phyloP scores from a whole-genome alignment of 2,329 filamentous ascomycete genomes.

The Botrytis squamosa region DNA sequence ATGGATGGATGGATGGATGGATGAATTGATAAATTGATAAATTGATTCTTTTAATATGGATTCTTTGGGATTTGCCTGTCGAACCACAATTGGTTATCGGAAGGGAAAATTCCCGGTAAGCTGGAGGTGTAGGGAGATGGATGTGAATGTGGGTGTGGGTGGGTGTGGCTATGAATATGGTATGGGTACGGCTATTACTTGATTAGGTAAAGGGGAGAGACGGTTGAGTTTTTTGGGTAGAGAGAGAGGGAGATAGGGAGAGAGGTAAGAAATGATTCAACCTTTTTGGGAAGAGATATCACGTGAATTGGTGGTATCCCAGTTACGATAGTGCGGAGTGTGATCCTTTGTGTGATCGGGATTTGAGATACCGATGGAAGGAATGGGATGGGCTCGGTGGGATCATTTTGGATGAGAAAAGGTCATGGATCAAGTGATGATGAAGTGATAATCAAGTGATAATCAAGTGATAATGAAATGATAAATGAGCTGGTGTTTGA shows the following conservation, averaged over 20 bases:
- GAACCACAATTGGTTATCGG: conserved; percentile 24
- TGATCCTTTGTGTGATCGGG: neutral
- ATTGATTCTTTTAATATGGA: neutral
- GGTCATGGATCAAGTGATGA: neutral
- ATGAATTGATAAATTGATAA: neutral
- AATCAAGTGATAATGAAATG: neutral
- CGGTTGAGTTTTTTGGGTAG: neutral
- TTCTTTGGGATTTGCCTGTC: neutral
- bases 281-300: neutral
- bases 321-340: too few relatives aligned
- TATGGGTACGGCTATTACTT: neutral
- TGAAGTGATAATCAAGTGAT: too few relatives aligned
- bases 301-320: neutral
- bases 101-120: neutral
- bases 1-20: neutral
- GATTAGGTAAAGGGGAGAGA: neutral
- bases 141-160: too few relatives aligned
- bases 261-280: neutral
- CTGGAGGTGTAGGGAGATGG: neutral
- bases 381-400: neutral
- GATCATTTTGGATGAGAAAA: neutral
- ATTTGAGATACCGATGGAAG: neutral
- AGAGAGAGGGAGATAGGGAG: neutral
- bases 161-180: too few relatives aligned
- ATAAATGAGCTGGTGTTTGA: neutral